These are phyloP conservation scores for Geotrichum cucujoidarum DNA, from an alignment of 1,139 yeast species.

Conservation along the genomic window DNA sequence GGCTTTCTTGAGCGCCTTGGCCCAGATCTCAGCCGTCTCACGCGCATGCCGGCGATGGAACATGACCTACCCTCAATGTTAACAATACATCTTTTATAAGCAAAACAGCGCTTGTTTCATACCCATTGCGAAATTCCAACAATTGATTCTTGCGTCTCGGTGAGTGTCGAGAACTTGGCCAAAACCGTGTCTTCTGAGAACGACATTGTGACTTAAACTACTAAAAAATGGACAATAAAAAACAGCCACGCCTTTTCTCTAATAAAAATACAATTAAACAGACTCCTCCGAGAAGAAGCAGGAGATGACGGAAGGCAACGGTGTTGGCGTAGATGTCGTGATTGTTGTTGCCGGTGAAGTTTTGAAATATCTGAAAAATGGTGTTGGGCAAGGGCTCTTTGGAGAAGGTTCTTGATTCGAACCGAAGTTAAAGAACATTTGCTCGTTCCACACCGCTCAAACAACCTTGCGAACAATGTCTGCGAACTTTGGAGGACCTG, in stretches of 20 bases:
- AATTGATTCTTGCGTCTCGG: slow-evolving; percentile 78
- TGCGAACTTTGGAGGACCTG: slow-evolving; percentile 12
- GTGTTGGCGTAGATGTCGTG: too few relatives aligned
- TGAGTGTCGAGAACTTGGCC: slow-evolving; percentile 55
- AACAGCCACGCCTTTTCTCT: too few relatives aligned
- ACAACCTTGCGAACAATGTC: not conserved
- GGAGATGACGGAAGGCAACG: too few relatives aligned
- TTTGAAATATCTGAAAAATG: too few relatives aligned
- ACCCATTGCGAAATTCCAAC: slow-evolving; percentile 84
- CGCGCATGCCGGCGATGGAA: slow-evolving; percentile 67
- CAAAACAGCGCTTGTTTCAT: slow-evolving; percentile 19
- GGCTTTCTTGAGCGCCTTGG: slow-evolving; percentile 40
- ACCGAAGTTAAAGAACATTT: too few relatives aligned
- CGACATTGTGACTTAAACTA: slow-evolving; percentile 53
- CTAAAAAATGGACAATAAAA: too few relatives aligned
- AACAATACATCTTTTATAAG: not conserved
- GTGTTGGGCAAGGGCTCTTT: too few relatives aligned
- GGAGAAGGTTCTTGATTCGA: too few relatives aligned
- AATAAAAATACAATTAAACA: too few relatives aligned
- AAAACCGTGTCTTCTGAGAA: slow-evolving; percentile 52
- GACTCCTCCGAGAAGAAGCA: too few relatives aligned
- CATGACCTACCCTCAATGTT: slow-evolving; percentile 35
- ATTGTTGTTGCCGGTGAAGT: too few relatives aligned
- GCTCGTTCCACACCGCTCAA: too few relatives aligned
- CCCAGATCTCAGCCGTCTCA: slow-evolving; percentile 62